Percentiles rank a stretch among this genome's conserved stretches.
These are phyloP conservation scores for Chloranthus sessilifolius DNA, from an alignment of 164 flowering plant species.

Conservation along the genomic window DNA sequence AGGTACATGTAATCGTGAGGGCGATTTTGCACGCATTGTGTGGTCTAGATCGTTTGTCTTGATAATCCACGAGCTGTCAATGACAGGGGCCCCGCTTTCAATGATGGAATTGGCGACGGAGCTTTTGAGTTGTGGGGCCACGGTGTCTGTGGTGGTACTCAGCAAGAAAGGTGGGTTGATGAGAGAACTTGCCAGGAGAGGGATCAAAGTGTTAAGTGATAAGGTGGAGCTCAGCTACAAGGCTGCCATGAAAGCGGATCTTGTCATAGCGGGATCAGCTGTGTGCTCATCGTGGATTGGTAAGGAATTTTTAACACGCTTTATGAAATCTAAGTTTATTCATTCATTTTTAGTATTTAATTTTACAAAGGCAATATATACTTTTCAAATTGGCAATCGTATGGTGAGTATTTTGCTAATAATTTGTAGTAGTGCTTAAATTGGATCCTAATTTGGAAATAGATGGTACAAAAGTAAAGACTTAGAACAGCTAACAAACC, in stretches of 20 bases:
- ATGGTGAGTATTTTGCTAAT: too few relatives aligned
- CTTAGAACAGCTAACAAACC: too few relatives aligned
- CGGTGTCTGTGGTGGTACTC: conserved; percentile 85
- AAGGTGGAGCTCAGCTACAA: conserved; percentile 73
- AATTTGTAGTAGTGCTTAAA: too few relatives aligned
- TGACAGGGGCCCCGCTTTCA: conserved; percentile 96
- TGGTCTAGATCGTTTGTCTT: conserved; percentile 93
- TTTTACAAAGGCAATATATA: too few relatives aligned
- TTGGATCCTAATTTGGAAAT: too few relatives aligned
- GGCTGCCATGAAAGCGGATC: conserved; percentile 88
- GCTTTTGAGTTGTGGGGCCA: conserved; percentile 95
- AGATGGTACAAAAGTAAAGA: too few relatives aligned
- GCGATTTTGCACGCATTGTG: conserved; percentile 73
- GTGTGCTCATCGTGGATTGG: conserved; percentile 97
- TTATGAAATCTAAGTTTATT: not conserved
- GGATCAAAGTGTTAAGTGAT: conserved; percentile 86
- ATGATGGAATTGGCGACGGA: conserved; percentile 98
- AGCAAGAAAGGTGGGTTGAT: conserved; percentile 88
- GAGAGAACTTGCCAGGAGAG: conserved; percentile 80
- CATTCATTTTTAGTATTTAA: too few relatives aligned
- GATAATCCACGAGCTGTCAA: conserved; percentile 88
- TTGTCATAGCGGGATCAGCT: conserved; percentile 97
- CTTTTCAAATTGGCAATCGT: too few relatives aligned
- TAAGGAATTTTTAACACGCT: conserved; percentile 28
- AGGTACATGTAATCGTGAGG: conserved; percentile 90